These are phyloP conservation scores for Tetrahymena malaccensis DNA, from an alignment of 73 alveolate genomes.

Conservation along the genomic window DNA sequence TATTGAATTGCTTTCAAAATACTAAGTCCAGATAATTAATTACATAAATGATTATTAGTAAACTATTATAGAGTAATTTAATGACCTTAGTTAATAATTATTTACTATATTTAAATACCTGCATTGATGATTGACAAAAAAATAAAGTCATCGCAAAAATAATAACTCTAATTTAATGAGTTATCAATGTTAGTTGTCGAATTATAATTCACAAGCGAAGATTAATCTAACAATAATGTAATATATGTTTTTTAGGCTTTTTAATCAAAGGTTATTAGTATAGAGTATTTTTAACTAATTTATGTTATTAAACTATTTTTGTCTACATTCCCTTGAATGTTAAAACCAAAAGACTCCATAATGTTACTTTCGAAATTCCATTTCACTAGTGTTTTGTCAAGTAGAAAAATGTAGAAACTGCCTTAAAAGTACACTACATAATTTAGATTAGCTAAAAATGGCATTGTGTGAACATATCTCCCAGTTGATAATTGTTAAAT, in stretches of 20 bases:
- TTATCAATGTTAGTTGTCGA: background rate
- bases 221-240: background rate
- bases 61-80: no score
- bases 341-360: background rate
- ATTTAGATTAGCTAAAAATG: background rate
- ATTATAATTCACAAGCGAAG: background rate
- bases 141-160: background rate
- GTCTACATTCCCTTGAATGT: background rate
- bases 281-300: background rate
- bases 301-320: background rate
- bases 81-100: no score
- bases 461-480: background rate
- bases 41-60: background rate
- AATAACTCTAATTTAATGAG: background rate
- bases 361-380: background rate
- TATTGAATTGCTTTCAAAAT: background rate
- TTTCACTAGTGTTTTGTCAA: background rate
- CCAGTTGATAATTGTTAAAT: background rate
- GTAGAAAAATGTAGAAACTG: no score
- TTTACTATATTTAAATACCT: background rate
- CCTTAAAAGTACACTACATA: background rate
- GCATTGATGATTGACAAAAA: background rate
- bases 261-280: background rate
- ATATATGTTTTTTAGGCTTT: no score
- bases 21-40: background rate